Evolutionary conservation across 257 asterid species (phyloP), one percentile per base, ranked within the genome.

Genomic region (Solanum bukasovii): DNA sequence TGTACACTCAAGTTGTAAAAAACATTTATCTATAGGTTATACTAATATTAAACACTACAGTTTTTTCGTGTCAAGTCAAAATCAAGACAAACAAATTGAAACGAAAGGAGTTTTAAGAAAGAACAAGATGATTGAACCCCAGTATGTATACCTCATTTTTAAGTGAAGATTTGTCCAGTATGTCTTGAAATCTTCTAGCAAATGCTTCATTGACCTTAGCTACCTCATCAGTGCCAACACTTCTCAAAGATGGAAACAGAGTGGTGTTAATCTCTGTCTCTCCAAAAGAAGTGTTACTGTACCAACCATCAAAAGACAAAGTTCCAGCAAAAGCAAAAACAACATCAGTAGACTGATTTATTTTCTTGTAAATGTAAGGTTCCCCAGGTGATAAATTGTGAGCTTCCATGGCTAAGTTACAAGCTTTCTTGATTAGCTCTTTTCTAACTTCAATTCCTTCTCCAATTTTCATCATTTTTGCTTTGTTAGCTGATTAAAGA

Each of bases 251-350:
- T 10, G 96, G 96, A 86, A 94, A 96, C 86, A 73, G 87, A 42
- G 92, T 49, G 12, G 61, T 38, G 83, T 93, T 93, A 81, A 93
- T 90, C 92, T 92, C 89, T 52, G 86, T 87, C 86, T 91, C 98
- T 71, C 98, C 98, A 65, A 96, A 96, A 12, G 93, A 93, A 37
- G 85, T 91, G 49, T 78, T 81, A 34, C 84, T 79, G 90, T 88
- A 93, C 98, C 97, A 94, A 84, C 93, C 92, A 20, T 84, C 91
- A 34, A 88, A 92, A 6, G 92, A 81, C 99, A 98, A 95, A 3
- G 94, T 91, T 73, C 98, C 96, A 0, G 98, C 91, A 83, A 96
- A 96, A 84, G 96, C 95, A 87, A 95, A 93, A 65, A 92, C 88
- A 33, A 91, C 92, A 14, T 94, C 96, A 14, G 85, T 83, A 5